Evolutionary conservation across 2,329 filamentous ascomycete genomes (phyloP), one percentile per base, ranked within the genome.

Genomic region (Botrytis deweyae): DNA sequence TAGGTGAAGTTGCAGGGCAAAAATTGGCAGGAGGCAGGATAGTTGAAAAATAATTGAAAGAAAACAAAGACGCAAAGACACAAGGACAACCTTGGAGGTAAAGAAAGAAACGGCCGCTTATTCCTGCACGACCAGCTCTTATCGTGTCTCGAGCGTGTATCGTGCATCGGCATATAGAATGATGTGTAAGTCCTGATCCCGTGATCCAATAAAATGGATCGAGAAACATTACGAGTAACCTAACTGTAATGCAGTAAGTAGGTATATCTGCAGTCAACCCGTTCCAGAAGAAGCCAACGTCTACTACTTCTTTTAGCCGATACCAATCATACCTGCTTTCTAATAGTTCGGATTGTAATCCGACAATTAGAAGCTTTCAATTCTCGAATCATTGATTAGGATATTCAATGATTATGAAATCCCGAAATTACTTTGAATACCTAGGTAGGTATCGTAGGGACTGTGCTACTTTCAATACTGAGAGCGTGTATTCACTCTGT

Each of bases 111-210:
- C 40, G 49, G 38, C 49, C 38, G 49, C 65, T 58, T 68, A 58
- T 68, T 68, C n/a, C 66, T 68, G 66, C 36, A 55, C 66, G 66
- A 68, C 36, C 18, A 58, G 38, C 25, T 58, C 25, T 67, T 52
- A 67, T 67, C 49, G 66, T 42, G 49, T 42, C 29, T 49, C 52
- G 25, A 55, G 49, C 49, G 49, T 55, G n/a, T 40, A 25, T 33
- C 52, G 52, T 58, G 49, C 49, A 55, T n/a, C 49, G 25, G 25
- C 49, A 55, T n/a, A 55, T 55, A 55, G 49, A 55, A 55, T 55
- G 65, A 67, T 55, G 25, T 40, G 66, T 20, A 58, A 69, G 36
- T 69, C 36, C n/a, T 58, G 22, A 29, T 42, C 49, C 36, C 66
- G 49, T 69, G 66, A 58, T 25, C 22, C n/a, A 29, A 58, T 9